phyloP scores from a whole-genome alignment of 495 filamentous ascomycete genomes.

The Jackrogersella multiformis region DNA sequence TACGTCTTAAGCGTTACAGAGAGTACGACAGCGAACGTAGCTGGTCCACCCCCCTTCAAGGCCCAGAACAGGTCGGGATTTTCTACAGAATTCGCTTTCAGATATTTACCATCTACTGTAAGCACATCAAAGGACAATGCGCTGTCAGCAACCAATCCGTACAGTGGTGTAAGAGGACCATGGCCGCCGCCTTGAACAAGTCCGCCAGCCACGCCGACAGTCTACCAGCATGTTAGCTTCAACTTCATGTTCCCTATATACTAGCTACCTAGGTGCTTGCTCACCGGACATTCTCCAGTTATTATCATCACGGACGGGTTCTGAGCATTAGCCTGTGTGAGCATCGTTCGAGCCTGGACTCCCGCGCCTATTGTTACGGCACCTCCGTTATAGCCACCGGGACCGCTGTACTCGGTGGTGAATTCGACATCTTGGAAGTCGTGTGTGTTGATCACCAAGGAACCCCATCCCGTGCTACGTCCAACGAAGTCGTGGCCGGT shows the following conservation, averaged over 20 bases:
- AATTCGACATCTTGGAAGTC: conserved; percentile 62
- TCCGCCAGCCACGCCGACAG: conserved; percentile 62
- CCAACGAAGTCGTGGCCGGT: conserved; percentile 70
- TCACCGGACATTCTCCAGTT: conserved; percentile 55
- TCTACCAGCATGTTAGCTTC: conserved; percentile 53
- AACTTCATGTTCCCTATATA: conserved; percentile 36
- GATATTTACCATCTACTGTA: conserved; percentile 62
- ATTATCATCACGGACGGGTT: conserved; percentile 61
- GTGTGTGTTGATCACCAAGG: conserved; percentile 72
- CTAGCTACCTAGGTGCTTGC: conserved; percentile 13
- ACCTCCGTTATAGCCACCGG: conserved; percentile 52
- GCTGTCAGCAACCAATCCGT: conserved; percentile 66
- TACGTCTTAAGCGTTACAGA: conserved; percentile 62
- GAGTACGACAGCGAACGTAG: conserved; percentile 65
- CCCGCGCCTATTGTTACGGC: conserved; percentile 61
- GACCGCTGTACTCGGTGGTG: conserved; percentile 48
- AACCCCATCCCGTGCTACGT: conserved; percentile 66
- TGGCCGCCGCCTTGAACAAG: conserved; percentile 68
- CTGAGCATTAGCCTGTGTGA: conserved; percentile 55
- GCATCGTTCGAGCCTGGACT: conserved; percentile 54
- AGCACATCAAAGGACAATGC: conserved; percentile 65
- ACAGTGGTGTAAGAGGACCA: conserved; percentile 59
- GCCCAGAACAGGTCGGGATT: conserved; percentile 74
- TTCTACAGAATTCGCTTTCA: conserved; percentile 58
- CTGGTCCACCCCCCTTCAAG: conserved; percentile 67